Evolutionary conservation across 2,329 filamentous ascomycete species (phyloP).

Genomic region (Talaromyces sp.): DNA sequence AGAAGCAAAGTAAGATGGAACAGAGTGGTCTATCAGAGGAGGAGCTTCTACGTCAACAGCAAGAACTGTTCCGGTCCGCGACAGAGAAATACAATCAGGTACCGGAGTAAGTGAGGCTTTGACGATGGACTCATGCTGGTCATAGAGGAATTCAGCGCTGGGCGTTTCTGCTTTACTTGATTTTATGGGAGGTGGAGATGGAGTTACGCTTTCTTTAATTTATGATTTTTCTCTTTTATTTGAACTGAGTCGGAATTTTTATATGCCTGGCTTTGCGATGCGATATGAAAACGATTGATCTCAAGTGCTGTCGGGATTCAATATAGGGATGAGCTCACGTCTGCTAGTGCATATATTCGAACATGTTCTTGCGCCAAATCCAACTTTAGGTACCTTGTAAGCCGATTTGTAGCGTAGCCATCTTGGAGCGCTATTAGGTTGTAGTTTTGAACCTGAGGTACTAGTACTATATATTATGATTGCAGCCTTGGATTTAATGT

Average conservation of each 20-base stretch:
- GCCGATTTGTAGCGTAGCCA: no score
- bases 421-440: no score
- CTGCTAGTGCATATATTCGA: background rate
- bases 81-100: constrained; percentile 68
- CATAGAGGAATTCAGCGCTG: constrained; percentile 30
- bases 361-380: no score
- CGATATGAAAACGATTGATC: background rate
- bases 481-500: no score
- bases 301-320: no score
- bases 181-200: constrained; percentile 13
- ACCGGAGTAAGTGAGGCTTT: constrained; percentile 36
- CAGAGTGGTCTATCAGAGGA: constrained; percentile 91
- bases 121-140: constrained; percentile 32
- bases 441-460: no score
- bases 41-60: constrained; percentile 83
- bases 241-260: background rate
- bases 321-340: no score
- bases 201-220: constrained; percentile 10
- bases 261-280: constrained; percentile 3
- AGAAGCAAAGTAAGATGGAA: constrained; percentile 96
- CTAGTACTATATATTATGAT: no score
- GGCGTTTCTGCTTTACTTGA: constrained; percentile 27
- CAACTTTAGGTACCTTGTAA: no score
- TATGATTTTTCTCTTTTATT: background rate
- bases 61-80: constrained; percentile 85